These are phyloP conservation scores for Suhomyces wounanorum DNA, from an alignment of 1,139 yeast genomes.

Conservation along the genomic window DNA sequence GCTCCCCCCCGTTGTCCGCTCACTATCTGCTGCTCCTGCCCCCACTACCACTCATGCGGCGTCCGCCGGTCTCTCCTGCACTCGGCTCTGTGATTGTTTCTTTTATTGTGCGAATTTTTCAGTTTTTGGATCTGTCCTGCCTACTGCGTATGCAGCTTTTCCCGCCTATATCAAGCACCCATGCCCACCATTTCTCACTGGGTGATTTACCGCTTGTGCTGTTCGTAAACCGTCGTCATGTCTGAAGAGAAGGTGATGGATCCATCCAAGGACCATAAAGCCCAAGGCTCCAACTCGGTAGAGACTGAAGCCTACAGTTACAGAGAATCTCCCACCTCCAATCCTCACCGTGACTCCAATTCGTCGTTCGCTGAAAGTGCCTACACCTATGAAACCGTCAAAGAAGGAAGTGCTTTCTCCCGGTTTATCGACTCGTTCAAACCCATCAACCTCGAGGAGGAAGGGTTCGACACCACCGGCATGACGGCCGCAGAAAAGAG, in stretches of 20 bases:
- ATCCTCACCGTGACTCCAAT: slow-evolving; percentile 7
- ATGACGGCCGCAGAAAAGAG: slow-evolving; percentile 37
- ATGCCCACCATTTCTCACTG: slow-evolving; percentile 1
- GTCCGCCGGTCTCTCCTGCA: background rate
- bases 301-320: slow-evolving; percentile 19
- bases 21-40: background rate
- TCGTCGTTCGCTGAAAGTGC: slow-evolving; percentile 12
- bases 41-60: background rate
- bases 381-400: slow-evolving; percentile 18
- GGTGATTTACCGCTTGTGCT: background rate
- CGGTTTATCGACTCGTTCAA: slow-evolving; percentile 41
- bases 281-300: slow-evolving; percentile 14
- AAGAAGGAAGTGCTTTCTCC: slow-evolving; percentile 19
- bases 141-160: background rate
- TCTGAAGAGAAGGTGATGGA: slow-evolving; percentile 23
- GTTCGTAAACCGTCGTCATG: slow-evolving; percentile 1
- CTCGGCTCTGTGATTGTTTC: slow-evolving; percentile 3
- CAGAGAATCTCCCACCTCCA: slow-evolving; percentile 12
- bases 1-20: background rate
- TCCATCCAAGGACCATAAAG: slow-evolving; percentile 22
- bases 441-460: slow-evolving; percentile 44
- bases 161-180: slow-evolving; percentile 5
- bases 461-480: slow-evolving; percentile 35
- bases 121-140: slow-evolving; percentile 6
- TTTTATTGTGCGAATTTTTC: slow-evolving; percentile 10